Evolutionary conservation across 345 rosid genomes (phyloP).

Genomic region (Viola odorata): DNA sequence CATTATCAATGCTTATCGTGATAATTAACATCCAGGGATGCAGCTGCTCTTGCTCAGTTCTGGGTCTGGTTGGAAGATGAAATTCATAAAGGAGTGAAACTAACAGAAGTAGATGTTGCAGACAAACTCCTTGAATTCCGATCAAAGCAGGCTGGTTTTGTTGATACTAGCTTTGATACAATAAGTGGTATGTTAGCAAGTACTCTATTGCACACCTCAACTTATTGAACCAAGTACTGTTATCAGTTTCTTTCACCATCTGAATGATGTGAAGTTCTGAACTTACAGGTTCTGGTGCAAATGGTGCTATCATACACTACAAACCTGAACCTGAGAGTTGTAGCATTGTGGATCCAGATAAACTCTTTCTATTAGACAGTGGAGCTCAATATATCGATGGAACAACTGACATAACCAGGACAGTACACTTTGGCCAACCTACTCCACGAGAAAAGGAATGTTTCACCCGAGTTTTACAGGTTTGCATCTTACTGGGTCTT

Average conservation of each 20-base stretch:
- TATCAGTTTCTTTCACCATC: constrained; percentile 7
- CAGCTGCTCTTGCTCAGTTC: constrained; percentile 85
- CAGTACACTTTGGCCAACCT: constrained; percentile 87
- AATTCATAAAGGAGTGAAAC: constrained; percentile 46
- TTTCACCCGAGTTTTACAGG: constrained; percentile 91
- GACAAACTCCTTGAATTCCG: constrained; percentile 85
- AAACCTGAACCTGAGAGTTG: constrained; percentile 79
- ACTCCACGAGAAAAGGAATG: constrained; percentile 76
- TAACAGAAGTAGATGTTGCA: constrained; percentile 88
- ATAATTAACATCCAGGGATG: constrained; percentile 58
- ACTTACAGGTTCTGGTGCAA: constrained; percentile 82
- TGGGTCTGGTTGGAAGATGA: constrained; percentile 94
- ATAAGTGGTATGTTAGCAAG: constrained; percentile 63
- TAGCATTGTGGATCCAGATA: constrained; percentile 63
- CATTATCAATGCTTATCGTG: not conserved
- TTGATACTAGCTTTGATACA: constrained; percentile 94
- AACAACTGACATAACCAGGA: constrained; percentile 93
- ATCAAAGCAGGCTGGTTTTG: constrained; percentile 67
- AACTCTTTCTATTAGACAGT: constrained; percentile 80
- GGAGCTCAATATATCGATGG: constrained; percentile 97
- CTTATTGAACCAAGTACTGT: not conserved
- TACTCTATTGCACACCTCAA: constrained; percentile 5
- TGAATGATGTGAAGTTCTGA: constrained; percentile 6
- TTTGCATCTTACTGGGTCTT: constrained; percentile 20
- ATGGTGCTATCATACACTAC: constrained; percentile 95